These are phyloP conservation scores for Adiantum capillusveneris DNA, from an alignment of 75 land plant species.

Conservation along the genomic window DNA sequence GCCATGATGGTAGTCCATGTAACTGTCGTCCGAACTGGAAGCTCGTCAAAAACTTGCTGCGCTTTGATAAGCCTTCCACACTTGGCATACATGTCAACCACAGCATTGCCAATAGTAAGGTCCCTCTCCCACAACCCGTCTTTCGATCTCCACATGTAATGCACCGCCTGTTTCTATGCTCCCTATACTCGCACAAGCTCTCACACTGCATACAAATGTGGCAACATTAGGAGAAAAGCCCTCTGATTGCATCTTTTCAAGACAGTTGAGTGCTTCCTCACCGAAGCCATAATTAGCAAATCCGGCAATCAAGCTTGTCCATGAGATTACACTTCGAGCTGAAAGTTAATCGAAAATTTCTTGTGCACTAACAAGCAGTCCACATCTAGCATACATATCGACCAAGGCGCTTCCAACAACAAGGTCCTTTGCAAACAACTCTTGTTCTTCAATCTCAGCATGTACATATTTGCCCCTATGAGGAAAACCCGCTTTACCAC, in stretches of 20 bases:
- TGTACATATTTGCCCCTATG: slow-evolving; percentile 15
- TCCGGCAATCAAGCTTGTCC: slow-evolving; percentile 43
- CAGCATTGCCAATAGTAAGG: slow-evolving; percentile 34
- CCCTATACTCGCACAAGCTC: background rate
- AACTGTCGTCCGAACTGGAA: slow-evolving; percentile 21
- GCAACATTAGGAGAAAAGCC: background rate
- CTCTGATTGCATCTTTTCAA: slow-evolving; percentile 1
- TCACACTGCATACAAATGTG: background rate
- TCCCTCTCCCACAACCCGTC: slow-evolving; percentile 4
- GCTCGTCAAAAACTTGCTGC: slow-evolving; percentile 30
- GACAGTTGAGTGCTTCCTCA: background rate
- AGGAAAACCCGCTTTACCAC: slow-evolving; percentile 3
- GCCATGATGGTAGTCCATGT: slow-evolving; percentile 51
- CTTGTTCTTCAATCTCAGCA: slow-evolving; percentile 9
- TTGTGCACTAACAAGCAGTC: slow-evolving; percentile 25
- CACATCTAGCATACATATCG: slow-evolving; percentile 41
- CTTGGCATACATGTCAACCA: slow-evolving; percentile 38
- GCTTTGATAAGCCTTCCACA: slow-evolving; percentile 28
- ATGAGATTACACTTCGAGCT: slow-evolving; percentile 15
- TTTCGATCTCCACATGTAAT: slow-evolving; percentile 2
- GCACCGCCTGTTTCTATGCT: background rate
- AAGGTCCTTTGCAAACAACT: background rate
- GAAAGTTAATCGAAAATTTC: slow-evolving; percentile 16
- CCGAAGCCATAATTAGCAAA: slow-evolving; percentile 18
- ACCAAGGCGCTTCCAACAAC: slow-evolving; percentile 21